Percentiles rank a stretch among this genome's conserved stretches.
These are phyloP conservation scores for Schwanniomyces sp. DNA, from an alignment of 805 yeast species.

Conservation along the genomic window DNA sequence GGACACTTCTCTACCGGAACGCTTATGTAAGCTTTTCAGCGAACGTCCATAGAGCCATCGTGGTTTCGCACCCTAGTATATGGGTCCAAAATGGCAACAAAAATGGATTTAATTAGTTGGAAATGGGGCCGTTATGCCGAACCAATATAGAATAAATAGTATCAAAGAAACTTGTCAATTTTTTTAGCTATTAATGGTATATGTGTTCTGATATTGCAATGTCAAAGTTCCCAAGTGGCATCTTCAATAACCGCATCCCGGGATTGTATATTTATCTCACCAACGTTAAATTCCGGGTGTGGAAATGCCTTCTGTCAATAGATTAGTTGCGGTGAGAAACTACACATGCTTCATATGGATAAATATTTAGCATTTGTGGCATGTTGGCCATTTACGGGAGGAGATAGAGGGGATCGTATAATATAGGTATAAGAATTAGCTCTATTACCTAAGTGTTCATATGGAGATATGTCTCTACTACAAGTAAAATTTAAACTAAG, in stretches of 20 bases:
- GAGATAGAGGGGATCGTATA: not conserved
- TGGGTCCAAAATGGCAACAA: not conserved
- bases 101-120: too few relatives aligned
- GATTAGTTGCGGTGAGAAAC: not conserved
- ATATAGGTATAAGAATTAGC: too few relatives aligned
- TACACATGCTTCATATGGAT: not conserved
- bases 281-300: conserved; percentile 2
- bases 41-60: not conserved
- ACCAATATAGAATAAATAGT: not conserved
- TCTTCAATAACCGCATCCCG: conserved; percentile 1
- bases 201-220: not conserved
- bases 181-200: too few relatives aligned
- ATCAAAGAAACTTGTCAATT: too few relatives aligned
- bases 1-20: conserved; percentile 7
- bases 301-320: not conserved
- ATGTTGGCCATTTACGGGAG: not conserved
- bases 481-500: not conserved
- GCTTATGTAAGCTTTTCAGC: conserved; percentile 2
- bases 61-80: not conserved
- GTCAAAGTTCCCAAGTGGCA: not conserved
- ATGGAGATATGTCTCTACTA: not conserved
- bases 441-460: too few relatives aligned
- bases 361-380: not conserved
- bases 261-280: not conserved
- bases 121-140: not conserved